Percentiles rank a stretch among this genome's conserved stretches.
Evolutionary conservation across 2,329 filamentous ascomycete genomes (phyloP).

Genomic region (Bipolaris zeicola): DNA sequence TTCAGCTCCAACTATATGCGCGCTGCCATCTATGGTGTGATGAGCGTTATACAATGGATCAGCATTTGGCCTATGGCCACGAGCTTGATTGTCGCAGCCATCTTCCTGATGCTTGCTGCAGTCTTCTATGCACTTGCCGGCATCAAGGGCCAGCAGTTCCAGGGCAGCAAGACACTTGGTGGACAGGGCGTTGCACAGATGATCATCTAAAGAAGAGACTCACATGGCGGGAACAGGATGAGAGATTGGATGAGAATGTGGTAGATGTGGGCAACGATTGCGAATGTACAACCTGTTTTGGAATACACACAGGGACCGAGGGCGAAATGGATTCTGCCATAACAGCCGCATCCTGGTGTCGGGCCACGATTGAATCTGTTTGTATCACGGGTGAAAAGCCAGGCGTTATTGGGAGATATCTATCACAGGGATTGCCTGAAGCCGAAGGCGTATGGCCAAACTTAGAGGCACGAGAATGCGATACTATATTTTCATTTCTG

Average conservation of each 20-base stretch:
- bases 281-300: constrained; percentile 6
- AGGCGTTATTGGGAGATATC: constrained; percentile 33
- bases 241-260: neutral
- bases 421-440: constrained; percentile 4
- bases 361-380: constrained; percentile 12
- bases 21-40: constrained; percentile 79
- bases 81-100: constrained; percentile 82
- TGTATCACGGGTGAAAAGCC: constrained; percentile 39
- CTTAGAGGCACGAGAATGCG: constrained; percentile 12
- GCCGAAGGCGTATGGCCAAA: constrained; percentile 10
- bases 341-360: neutral
- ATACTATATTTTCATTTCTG: constrained; percentile 1
- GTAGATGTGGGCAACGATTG: constrained; percentile 2
- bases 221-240: neutral
- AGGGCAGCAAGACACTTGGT: constrained; percentile 93
- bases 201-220: constrained; percentile 67
- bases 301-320: neutral
- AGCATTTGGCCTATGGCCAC: constrained; percentile 69
- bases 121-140: constrained; percentile 81
- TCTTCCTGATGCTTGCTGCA: constrained; percentile 77
- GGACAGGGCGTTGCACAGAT: constrained; percentile 94
- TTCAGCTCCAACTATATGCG: constrained; percentile 98
- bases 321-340: constrained; percentile 5
- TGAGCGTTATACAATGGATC: constrained; percentile 84
- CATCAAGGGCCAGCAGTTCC: constrained; percentile 82